Evolutionary conservation across 805 yeast species (phyloP), one percentile per base, ranked within the genome.

Genomic region (Hanseniaspora valbyensis): DNA sequence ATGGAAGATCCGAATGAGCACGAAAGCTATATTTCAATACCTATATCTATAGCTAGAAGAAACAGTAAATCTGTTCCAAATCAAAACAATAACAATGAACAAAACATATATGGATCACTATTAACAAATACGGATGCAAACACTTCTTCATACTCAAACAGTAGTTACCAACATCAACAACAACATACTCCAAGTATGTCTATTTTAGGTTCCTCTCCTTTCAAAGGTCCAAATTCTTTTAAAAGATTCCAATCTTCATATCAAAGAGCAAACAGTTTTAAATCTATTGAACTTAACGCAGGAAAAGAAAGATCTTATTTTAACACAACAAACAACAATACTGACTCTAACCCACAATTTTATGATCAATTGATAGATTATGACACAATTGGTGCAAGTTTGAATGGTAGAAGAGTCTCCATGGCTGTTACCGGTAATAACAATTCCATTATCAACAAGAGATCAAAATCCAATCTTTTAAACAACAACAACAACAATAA

Each of bases 191-290:
- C 29, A 16, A 33, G 21, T n/a, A 24, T 26, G 14, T 29, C 39
- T 2, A 38, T 32, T n/a, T 16, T 28, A 5, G 38, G 24, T 6
- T 12, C 50, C 7, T 45, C 44, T 6, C 78, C 83, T 18, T 78
- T 77, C 60, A 71, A 71, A 59, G 82, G 86, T 42, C 70, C 69
- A 21, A 83, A 83, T 64, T 82, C 92, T 1, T 62, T 86, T 38
- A 78, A 81, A 52, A 78, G 83, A 50, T 86, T 86, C 66, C 94
- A 94, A 1, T 77, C 84, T 13, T 85, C 95, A 0, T 78, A 74
- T 59, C 75, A 78, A 36, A 73, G 95, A 61, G 92, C 95, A 1
- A 90, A 84, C 61, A 77, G 87, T 2, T 77, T 83, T 56, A 76
- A 72, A 57, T 75, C 78, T 7, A 69, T 76, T 52, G 80, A 75